Conservation (phyloP, 208 protist species). For the Acanthamoeba lenticulata region DNA sequence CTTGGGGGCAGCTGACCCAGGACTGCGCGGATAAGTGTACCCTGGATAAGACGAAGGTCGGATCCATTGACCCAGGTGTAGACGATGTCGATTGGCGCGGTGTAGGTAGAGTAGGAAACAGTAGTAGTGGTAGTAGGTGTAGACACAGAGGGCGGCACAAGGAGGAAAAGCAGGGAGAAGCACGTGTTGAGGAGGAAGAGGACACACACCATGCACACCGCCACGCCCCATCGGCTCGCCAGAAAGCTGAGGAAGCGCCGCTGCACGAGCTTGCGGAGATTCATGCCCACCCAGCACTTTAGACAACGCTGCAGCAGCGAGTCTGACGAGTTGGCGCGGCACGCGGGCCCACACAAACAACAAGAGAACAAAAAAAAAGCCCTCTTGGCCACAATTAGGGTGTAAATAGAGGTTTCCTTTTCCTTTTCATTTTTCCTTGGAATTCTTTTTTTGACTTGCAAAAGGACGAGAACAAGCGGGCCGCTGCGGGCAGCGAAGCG, state of each 20-base stretch:
- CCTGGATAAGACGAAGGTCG: slow-evolving; percentile 83
- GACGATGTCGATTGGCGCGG: slow-evolving; percentile 89
- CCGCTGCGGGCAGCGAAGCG: not conserved
- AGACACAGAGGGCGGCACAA: not conserved
- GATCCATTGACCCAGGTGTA: slow-evolving; percentile 97
- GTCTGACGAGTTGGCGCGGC: not conserved
- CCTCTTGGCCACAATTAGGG: no score
- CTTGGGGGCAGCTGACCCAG: no score
- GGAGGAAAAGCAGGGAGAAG: slow-evolving; percentile 57
- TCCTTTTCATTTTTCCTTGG: no score
- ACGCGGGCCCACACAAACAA: no score
- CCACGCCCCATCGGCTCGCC: slow-evolving; percentile 80
- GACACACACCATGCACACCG: slow-evolving; percentile 75
- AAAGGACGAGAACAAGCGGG: no score
- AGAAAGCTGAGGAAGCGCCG: slow-evolving; percentile 81
- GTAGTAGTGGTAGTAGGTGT: not conserved
- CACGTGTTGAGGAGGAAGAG: slow-evolving; percentile 83
- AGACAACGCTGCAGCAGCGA: no score
- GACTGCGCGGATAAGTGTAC: not conserved
- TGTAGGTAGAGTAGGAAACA: not conserved
- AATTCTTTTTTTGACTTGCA: no score
- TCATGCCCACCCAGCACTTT: slow-evolving; percentile 16
- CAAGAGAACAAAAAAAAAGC: no score
- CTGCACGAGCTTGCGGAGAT: slow-evolving; percentile 82
- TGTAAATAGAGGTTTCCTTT: no score